Evolutionary conservation across 495 filamentous ascomycete genomes (phyloP), one percentile per base, ranked within the genome.

Genomic region (Ascodesmis nigricans): DNA sequence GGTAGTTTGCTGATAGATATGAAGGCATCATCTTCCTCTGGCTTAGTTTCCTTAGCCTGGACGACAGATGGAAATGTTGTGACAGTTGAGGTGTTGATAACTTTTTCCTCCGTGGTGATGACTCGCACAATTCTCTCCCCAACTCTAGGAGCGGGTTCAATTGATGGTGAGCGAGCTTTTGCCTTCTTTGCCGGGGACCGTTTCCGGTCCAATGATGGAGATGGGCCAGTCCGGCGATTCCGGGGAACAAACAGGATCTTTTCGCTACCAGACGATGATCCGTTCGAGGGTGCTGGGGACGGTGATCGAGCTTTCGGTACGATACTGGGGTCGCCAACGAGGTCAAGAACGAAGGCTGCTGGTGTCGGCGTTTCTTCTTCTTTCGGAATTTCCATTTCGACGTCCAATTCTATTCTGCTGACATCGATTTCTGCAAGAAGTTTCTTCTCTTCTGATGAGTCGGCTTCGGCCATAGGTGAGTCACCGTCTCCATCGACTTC

Each of bases 241-340:
- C 40, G 40, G 1, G 49, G 49, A 14, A 52, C 30, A 32, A 52
- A 52, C 10, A 52, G 44, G 24, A 52, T 52, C 11, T 36, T 33
- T 21, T 52, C 49, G 14, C 40, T 46, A 4, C 19, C 28, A 5
- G 42, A 40, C 7, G 39, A 43, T 6, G 33, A 40, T 11, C 13
- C 21, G 21, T 29, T 26, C 24, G 39, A 40, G 5, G 32, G 32
- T 9, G 4, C 26, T 3, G 35, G 48, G 3, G 30, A 41, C 3
- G 37, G 39, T 15, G 33, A 36, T 19, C 43, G 43, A 13, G 11
- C 23, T 7, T 14, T 27, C n/a, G 19, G 41, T 21, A 26, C 31
- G 9, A 35, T 29, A 4, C 20, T 35, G 5, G 43, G 22, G 24
- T 47, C 38, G 3, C 44, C 38, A n/a, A 20, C 5, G 13, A 29